Evolutionary conservation across 164 flowering plant genomes (phyloP).

Genomic region (Hamamelis virginiana): DNA sequence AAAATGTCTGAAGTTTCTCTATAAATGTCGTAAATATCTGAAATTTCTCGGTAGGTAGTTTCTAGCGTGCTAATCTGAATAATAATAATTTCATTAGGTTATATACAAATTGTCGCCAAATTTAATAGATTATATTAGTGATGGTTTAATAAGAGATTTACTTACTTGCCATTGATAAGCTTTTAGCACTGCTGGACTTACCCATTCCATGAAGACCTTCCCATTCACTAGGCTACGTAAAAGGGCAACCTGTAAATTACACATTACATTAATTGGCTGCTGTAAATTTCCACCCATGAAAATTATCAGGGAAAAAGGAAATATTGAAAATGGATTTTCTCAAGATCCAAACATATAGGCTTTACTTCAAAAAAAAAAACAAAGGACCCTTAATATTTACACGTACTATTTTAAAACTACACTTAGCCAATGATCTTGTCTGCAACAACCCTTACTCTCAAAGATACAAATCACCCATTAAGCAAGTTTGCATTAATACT

Average conservation of each 20-base stretch:
- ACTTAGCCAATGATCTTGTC: no score
- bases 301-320: no score
- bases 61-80: constrained; percentile 48
- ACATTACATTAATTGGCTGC: not conserved
- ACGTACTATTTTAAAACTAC: no score
- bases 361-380: no score
- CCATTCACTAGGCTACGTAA: constrained; percentile 68
- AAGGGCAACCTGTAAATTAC: constrained; percentile 46
- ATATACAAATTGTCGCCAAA: not conserved
- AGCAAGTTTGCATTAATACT: no score
- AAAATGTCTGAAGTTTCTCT: constrained; percentile 14
- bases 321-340: no score
- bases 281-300: no score
- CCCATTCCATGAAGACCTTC: constrained; percentile 74
- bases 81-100: not conserved
- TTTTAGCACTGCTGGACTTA: constrained; percentile 67
- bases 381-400: no score
- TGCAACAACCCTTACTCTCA: no score
- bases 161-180: constrained; percentile 84
- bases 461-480: no score
- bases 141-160: not conserved
- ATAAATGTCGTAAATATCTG: constrained; percentile 52
- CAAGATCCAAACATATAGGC: no score
- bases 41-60: constrained; percentile 33
- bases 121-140: not conserved